Conservation (phyloP, 352 stramenopile genomes). For the Plasmopara muralis region DNA sequence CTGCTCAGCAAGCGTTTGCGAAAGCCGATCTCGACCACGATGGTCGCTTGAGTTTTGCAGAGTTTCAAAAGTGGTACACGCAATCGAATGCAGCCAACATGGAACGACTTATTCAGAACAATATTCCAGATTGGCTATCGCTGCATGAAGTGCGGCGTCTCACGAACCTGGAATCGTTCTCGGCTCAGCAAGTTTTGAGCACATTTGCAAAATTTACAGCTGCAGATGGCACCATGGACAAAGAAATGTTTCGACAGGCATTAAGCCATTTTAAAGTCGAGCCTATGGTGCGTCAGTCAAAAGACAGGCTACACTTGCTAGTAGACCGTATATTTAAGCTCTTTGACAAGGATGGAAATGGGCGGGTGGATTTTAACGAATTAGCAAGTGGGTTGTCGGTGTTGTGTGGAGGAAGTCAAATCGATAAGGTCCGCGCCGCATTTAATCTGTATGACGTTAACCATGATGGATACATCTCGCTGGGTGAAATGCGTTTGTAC, state of each 20-base stretch:
- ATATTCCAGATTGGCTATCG: slow-evolving; percentile 68
- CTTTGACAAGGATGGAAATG: slow-evolving; percentile 80
- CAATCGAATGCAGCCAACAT: slow-evolving; percentile 67
- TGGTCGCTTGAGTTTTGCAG: slow-evolving; percentile 56
- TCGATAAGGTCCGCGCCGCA: slow-evolving; percentile 71
- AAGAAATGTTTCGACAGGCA: slow-evolving; percentile 52
- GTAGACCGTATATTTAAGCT: slow-evolving; percentile 74
- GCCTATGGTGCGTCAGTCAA: slow-evolving; percentile 8
- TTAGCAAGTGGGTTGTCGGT: slow-evolving; percentile 73
- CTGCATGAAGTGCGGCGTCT: slow-evolving; percentile 69
- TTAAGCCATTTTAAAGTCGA: slow-evolving; percentile 48
- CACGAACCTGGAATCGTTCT: slow-evolving; percentile 67
- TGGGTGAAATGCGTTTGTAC: slow-evolving; percentile 81
- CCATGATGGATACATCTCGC: slow-evolving; percentile 77
- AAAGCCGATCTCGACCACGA: slow-evolving; percentile 69
- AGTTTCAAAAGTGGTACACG: slow-evolving; percentile 83
- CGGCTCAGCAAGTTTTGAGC: slow-evolving; percentile 69
- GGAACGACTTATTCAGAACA: slow-evolving; percentile 72
- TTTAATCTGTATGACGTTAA: slow-evolving; percentile 88
- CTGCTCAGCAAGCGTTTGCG: slow-evolving; percentile 64
- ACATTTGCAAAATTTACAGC: slow-evolving; percentile 63
- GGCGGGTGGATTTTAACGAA: slow-evolving; percentile 75
- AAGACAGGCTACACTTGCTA: slow-evolving; percentile 47
- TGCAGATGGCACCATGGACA: slow-evolving; percentile 60
- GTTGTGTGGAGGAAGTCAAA: slow-evolving; percentile 57